These are phyloP conservation scores for Fusarium chaquense DNA, from an alignment of 2,329 filamentous ascomycete genomes.

Conservation along the genomic window DNA sequence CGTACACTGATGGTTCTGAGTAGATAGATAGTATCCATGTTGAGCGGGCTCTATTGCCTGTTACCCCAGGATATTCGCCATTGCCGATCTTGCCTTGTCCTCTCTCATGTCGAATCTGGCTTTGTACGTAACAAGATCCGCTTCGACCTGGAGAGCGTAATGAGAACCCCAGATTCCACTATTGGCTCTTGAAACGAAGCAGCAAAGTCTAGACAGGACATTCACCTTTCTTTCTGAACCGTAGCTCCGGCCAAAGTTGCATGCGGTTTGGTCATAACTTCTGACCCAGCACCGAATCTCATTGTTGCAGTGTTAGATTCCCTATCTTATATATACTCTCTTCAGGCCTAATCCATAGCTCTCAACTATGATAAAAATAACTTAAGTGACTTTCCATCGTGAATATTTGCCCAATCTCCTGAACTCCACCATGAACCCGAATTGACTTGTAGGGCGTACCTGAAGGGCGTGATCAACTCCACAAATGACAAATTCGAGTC, in stretches of 20 bases:
- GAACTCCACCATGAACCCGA: conserved; percentile 24
- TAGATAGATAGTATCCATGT: background rate
- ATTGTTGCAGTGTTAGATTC: background rate
- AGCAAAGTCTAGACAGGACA: background rate
- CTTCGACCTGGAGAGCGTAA: conserved; percentile 4
- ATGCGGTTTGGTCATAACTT: background rate
- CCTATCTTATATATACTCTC: background rate
- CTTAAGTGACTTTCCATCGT: background rate
- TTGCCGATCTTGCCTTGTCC: conserved; percentile 4
- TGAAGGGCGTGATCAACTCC: conserved; percentile 18
- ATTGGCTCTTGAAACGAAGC: background rate
- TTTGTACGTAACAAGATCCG: conserved; percentile 36
- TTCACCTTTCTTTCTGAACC: background rate
- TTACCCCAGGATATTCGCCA: conserved; percentile 17
- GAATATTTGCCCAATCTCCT: conserved; percentile 18
- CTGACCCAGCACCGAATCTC: background rate
- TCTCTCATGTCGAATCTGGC: conserved; percentile 11
- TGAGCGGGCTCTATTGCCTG: conserved; percentile 2
- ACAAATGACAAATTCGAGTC: conserved; percentile 19
- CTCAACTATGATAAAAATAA: background rate
- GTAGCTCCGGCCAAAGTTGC: too few relatives aligned
- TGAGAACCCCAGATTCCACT: background rate
- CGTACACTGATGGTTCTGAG: background rate
- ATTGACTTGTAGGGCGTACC: conserved; percentile 26
- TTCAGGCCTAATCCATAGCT: background rate